Conservation (phyloP, 495 filamentous ascomycete genomes). For the Rhypophila decipiens region DNA sequence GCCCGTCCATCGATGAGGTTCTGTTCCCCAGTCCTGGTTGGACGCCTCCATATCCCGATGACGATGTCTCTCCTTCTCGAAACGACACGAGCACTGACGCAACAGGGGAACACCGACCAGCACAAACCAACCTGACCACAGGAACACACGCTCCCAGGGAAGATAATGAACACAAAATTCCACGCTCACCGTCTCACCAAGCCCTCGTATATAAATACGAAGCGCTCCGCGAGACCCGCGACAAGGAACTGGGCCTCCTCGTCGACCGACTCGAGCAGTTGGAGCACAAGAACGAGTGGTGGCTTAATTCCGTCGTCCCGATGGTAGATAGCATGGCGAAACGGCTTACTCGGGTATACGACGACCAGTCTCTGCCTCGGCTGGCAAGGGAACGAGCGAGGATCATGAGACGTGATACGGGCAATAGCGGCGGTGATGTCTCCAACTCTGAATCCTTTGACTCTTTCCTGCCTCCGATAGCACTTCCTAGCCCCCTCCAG, state of each 20-base stretch:
- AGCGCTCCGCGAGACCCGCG: conserved; percentile 20
- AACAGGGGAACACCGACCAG: background rate
- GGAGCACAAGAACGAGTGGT: conserved; percentile 25
- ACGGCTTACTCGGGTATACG: background rate
- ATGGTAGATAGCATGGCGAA: conserved; percentile 27
- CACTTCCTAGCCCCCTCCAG: too few relatives aligned
- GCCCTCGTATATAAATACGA: conserved; percentile 27
- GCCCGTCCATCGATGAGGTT: background rate
- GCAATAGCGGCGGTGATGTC: background rate
- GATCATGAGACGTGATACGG: background rate
- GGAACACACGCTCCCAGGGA: background rate
- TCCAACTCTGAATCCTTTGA: background rate
- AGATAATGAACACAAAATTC: background rate
- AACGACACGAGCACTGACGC: background rate
- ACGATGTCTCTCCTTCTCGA: background rate
- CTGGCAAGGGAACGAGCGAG: background rate
- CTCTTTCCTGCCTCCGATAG: background rate
- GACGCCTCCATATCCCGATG: background rate
- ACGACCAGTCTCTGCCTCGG: background rate
- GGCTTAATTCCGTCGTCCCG: conserved; percentile 23
- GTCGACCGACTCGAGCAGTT: conserved; percentile 21
- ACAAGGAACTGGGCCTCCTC: conserved; percentile 26
- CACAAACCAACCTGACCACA: background rate
- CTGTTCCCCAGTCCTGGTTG: too few relatives aligned
- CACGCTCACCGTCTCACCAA: conserved; percentile 12